Base-by-base conservation (phyloP, 2,329 filamentous ascomycete genomes). In the Emmonsiellopsis sp. region DNA sequence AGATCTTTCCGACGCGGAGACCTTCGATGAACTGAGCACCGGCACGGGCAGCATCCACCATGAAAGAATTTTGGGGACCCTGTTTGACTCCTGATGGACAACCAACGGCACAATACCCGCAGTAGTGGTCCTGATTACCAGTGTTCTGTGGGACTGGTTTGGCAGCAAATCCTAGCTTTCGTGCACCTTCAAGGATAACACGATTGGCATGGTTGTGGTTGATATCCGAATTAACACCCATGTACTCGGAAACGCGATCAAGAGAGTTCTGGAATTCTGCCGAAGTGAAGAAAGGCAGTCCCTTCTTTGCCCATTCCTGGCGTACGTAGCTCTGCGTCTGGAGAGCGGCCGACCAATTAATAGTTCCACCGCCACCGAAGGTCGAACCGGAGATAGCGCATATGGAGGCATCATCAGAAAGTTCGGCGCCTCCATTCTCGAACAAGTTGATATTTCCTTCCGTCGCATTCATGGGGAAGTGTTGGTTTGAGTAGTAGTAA, bases 21-120 rank as follows among this genome's bases (percentile, higher is more conserved):
- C 90, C 90, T 73, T 96, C 89, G 54, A 94, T 80, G 65, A 95
- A 95, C 58, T 79, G 76, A 0, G 90, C 87, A 0, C 90, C 90
- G 0, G 86, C 83, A 51, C 78, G 78, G 1, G 84, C 86, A 2
- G 92, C 90, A 61, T 90, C 88, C 0, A 87, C 87, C 11, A 96
- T 74, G 76, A 83, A 96, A 6, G 82, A 82, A 26, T 87, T 82
- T 0, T 81, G 79, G 0, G 91, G 87, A 0, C 91, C 89, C 67
- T 86, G 84, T 73, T 96, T 96, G 58, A 84, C 82, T 46, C 79
- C 82, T 2, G 81, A 80, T 7, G 76, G 74, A 59, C 82, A 85
- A 16, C 81, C 80, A 59, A 80, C 63, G 0, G 74, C 79, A 61
- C 82, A 85, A 61, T 81, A 77, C 8, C 85, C 86, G 63, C 89